phyloP scores from a whole-genome alignment of 148 eudicot species.

The Amaranthus hypochondriacus region DNA sequence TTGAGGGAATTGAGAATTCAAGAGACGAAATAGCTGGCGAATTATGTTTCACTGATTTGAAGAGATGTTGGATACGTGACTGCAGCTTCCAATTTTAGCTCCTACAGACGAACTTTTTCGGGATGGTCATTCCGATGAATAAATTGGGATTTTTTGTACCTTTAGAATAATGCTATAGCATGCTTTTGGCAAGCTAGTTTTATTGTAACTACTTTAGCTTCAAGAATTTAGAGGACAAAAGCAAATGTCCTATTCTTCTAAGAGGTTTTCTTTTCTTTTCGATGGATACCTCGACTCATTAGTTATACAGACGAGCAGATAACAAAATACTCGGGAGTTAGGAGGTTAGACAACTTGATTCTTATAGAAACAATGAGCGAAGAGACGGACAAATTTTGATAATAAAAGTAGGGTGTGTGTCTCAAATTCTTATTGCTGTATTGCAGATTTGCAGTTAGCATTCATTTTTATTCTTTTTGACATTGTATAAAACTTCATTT shows the following conservation, averaged over 20 bases:
- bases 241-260: conserved; percentile 1
- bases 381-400: not conserved
- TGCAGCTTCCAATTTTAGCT: not conserved
- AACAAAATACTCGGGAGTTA: not conserved
- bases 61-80: not conserved
- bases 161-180: not conserved
- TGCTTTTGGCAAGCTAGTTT: not conserved
- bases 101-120: not conserved
- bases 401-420: not conserved
- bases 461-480: not conserved
- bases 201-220: not conserved
- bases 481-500: too few species aligned
- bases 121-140: not conserved
- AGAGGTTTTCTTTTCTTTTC: not conserved
- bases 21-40: too few species aligned
- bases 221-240: not conserved
- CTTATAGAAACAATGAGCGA: not conserved
- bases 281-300: not conserved
- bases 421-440: not conserved
- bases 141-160: not conserved
- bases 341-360: not conserved
- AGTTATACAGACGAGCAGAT: conserved; percentile 7
- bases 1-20: too few species aligned
- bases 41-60: not conserved
- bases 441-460: not conserved